Evolutionary conservation across 495 filamentous ascomycete species (phyloP), one percentile per base, ranked within the genome.

Genomic region (Aspergillus leporis): DNA sequence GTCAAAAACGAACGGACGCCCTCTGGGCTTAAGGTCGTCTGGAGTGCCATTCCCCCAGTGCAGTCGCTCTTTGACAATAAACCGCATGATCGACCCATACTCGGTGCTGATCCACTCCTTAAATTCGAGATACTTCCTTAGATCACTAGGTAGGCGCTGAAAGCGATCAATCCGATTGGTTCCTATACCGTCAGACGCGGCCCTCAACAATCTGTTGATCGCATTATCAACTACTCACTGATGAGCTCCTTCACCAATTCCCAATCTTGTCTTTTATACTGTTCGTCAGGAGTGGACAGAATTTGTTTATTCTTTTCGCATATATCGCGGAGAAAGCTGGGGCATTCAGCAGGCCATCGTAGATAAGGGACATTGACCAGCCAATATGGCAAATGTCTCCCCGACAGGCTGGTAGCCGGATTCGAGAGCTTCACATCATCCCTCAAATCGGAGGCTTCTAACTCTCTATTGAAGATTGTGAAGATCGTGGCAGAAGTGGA

Each of bases 71-170:
- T 78, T 70, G 14, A 90, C 68, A 30, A 96, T 81, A 63, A 90
- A 96, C 41, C 85, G 75, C 85, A 90, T 86, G 47, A 95, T 80
- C 12, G 83, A 86, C 6, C 89, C 89, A 74, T 90, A 81, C 46
- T 87, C 73, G 56, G 81, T 74, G 56, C 82, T 83, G 23, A 93
- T 74, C 32, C 80, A 66, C 63, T 78, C 81, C 28, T 74, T 87
- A 64, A 84, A 93, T 47, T 81, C 81, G 6, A 89, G 74, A 60
- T 96, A 96, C 23, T 79, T 81, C 40, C 90, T 78, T 41, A 93
- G 77, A 49, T 92, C 84, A 8, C 86, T 88, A 4, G 92, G 91
- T 0, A 85, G 68, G 3, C 92, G 83, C 59, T 87, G 85, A 69
- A 96, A 93, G 0, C 78, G 74, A 65, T 91, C 87, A 41, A 93